phyloP scores from a whole-genome alignment of 2,329 filamentous ascomycete genomes.

The Purpureocillium takamizusanense region DNA sequence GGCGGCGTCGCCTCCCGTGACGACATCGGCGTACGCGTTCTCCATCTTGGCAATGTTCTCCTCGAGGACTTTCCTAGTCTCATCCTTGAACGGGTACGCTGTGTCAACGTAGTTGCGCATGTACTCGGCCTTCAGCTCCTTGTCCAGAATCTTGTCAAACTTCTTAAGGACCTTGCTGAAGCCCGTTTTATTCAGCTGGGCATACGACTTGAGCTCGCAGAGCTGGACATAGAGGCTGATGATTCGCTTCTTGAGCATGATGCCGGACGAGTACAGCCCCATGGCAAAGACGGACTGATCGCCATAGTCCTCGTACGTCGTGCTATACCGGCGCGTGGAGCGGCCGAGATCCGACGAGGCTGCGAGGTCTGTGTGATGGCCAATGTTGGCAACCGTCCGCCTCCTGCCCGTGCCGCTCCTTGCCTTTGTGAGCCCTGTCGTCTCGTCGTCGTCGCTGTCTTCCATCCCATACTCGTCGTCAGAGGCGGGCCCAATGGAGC shows the following conservation, averaged over 20 bases:
- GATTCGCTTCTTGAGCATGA: constrained; percentile 88
- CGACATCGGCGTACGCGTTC: constrained; percentile 67
- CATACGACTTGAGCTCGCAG: constrained; percentile 91
- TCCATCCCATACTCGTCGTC: constrained; percentile 45
- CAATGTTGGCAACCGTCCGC: constrained; percentile 25
- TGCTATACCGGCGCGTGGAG: constrained; percentile 53
- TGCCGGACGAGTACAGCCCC: constrained; percentile 54
- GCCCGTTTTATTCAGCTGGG: constrained; percentile 92
- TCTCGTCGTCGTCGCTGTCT: constrained; percentile 56
- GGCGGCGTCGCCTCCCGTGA: constrained; percentile 70
- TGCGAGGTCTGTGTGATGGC: constrained; percentile 44
- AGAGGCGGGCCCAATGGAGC: constrained; percentile 33
- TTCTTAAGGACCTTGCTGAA: constrained; percentile 97
- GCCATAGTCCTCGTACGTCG: constrained; percentile 66
- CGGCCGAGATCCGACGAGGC: constrained; percentile 51
- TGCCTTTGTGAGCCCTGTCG: constrained; percentile 40
- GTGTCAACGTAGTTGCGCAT: constrained; percentile 64
- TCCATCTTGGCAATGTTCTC: constrained; percentile 69
- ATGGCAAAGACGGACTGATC: constrained; percentile 64
- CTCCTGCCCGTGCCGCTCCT: constrained; percentile 29
- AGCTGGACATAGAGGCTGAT: constrained; percentile 83
- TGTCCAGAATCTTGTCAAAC: constrained; percentile 92
- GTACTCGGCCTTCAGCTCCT: constrained; percentile 68
- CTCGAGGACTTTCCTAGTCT: constrained; percentile 62
- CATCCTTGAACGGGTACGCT: constrained; percentile 71